Percentiles rank a stretch among this genome's conserved stretches.
These are phyloP conservation scores for Coniochaeta sp. DNA, from an alignment of 2,329 filamentous ascomycete species.

Conservation along the genomic window DNA sequence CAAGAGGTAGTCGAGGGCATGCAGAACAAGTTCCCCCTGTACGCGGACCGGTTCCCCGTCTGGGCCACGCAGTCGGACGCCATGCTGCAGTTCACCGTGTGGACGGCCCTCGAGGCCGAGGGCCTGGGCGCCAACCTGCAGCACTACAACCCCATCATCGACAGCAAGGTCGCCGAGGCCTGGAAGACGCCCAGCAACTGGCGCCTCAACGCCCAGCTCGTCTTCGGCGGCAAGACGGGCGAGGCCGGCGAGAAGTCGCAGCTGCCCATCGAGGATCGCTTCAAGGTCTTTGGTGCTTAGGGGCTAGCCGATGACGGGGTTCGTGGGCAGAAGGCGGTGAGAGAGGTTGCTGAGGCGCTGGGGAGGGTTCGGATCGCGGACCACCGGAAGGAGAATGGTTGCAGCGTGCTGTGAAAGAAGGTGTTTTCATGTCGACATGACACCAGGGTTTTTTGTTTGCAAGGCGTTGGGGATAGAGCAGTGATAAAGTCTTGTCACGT, in stretches of 20 bases:
- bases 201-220: constrained; percentile 75
- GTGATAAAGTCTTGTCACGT: background rate
- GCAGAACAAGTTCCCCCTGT: constrained; percentile 62
- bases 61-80: constrained; percentile 73
- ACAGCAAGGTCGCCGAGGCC: constrained; percentile 58
- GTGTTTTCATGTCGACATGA: background rate
- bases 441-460: background rate
- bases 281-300: constrained; percentile 56
- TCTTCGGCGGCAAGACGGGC: constrained; percentile 62
- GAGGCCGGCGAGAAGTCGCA: constrained; percentile 57
- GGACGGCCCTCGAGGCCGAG: constrained; percentile 76
- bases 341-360: background rate
- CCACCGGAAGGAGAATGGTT: background rate
- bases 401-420: background rate
- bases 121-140: constrained; percentile 84
- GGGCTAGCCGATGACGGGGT: background rate
- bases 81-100: constrained; percentile 76
- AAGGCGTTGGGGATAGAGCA: background rate
- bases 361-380: background rate
- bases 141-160: constrained; percentile 86
- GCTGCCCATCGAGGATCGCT: constrained; percentile 55
- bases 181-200: constrained; percentile 68
- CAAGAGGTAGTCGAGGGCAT: constrained; percentile 56
- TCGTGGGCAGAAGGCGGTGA: background rate
- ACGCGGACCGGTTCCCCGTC: constrained; percentile 69